Evolutionary conservation across 768 basidiomycete species (phyloP), one percentile per base, ranked within the genome.

Genomic region (Hericium coralloides): DNA sequence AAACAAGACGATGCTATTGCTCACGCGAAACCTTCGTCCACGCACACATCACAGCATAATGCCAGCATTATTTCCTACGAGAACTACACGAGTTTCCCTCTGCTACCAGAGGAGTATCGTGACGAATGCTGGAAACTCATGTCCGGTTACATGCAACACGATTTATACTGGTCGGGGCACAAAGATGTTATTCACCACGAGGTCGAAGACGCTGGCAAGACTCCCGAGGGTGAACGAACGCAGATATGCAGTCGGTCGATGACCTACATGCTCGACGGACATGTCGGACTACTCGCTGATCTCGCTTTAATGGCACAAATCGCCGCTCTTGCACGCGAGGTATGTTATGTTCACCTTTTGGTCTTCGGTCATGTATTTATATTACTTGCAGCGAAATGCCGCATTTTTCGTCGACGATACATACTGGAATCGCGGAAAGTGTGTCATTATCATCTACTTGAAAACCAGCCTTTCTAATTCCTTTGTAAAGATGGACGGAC

Each of bases 341-440:
- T 86, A 62, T 22, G 70, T 67, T 39, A 22, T 47, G 41, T 10
- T 14, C 48, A 9, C 31, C 37, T 51, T 36, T 26, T 55, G 14
- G 47, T 20, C 17, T 25, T 57, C 17, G 20, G 17, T 60, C 14
- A 55, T 36, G 14, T 52, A 23, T 45, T 41, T 47, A 36, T 52
- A 18, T 51, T 37, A 48, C 15, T 17, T 25, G 25, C 26, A 87
- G 85, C 73, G 77, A 56, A 81, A 82, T 62, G 72, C 81, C 39
- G 86, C 85, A 3, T 83, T 89, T 68, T 73, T 88, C 54, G 72
- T 89, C 4, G 81, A 85, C 57, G 86, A 89, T 67, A 79, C 79
- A 0, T 79, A 82, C 59, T 89, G 87, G 86, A 82, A 85, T 66
- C 79, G 85, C 56, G 86, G 85, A 72, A 83, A 79, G 83, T 85